Evolutionary conservation across 148 eudicot genomes (phyloP), one percentile per base, ranked within the genome.

Genomic region (Amaranthus hypochondriacus): DNA sequence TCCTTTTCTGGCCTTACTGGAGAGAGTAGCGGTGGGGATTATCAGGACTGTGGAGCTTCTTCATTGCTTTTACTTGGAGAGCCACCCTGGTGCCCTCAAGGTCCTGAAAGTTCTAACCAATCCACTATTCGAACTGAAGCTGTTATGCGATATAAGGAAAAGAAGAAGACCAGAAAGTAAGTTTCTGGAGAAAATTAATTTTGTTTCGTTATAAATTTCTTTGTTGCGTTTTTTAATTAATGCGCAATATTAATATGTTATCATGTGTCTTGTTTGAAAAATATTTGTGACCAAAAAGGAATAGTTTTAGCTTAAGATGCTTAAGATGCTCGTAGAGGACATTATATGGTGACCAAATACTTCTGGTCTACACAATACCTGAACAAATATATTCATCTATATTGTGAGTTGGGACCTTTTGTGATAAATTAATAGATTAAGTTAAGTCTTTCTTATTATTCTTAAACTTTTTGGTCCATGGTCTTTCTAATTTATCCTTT

Each of bases 121-220:
- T 77, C 94, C 68, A 79, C 77, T 54, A 87, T 63, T 74, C 89
- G 97, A 81, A 84, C 82, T 48, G 80, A 86, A 81, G 98, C 99
- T 56, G 96, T 95, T 59, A 68, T 85, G 89, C 96, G 99, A 62
- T 95, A 95, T 89, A 92, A 83, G 86, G 99, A 95, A 78, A 95
- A 95, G 83, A 95, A 90, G 87, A 90, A 90, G 83, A 69, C 81
- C 7, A 92, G 97, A 73, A 90, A 87, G 99, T 95, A 87, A 83
- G 93, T 81, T 71, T 76, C 4, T 58, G n/a, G 14, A n/a, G 50
- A 70, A 50, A 53, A 12, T 65, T 75, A 46, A 7, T 7, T 2
- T n/a, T 52, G 47, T 8, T 74, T 50, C 18, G 50, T 18, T 10
- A 13, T 4, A 66, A n/a, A 12, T 64, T 5, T 15, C 42, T 7